Base-by-base conservation (phyloP, 176 grass and related monocot genomes). In the Thalia dealbata region DNA sequence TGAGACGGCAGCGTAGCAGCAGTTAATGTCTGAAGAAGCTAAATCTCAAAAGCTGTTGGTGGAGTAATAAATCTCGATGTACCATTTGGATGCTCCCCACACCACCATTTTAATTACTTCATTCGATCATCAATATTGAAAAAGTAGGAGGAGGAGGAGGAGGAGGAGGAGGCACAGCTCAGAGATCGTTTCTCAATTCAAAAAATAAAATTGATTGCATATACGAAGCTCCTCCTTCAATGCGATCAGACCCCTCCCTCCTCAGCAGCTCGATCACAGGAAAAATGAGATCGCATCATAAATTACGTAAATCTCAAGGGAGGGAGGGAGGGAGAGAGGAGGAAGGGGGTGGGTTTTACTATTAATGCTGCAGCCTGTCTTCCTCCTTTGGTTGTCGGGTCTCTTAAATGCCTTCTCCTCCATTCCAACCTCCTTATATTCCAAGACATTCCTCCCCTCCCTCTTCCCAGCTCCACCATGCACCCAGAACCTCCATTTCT, bases 301-400 rank as follows among this genome's bases (percentile, higher is more conserved):
- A 44, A 69, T 69, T 41, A 14, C 41, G 22, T 7, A 21, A 58
- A 23, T 61, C 25, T 9, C 70, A 19, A 44, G 19, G 9, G 51
- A 63, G 38, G 21, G 41, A 46, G 73, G 25, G 42, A 48, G 56
- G 28, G 58, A 64, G 24, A 76, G 58, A 64, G 6, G 43, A 50
- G 43, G 11, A 21, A 14, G n/a, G 15, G 69, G 43, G 13, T 50
- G 69, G 45, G 67, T 21, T 64, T 76, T 65, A 27, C 74, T 50
- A 76, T 76, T 76, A 76, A 63, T 76, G 74, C 74, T 76, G 38
- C 58, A 76, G 74, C 74, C 60, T 65, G 74, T 64, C 74, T 76
- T 64, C 50, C 56, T 48, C 23, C 41, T 64, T 64, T 18, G 22
- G 74, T 76, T 45, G 44, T 45, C 61, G 61, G 43, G 74, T 25